Evolutionary conservation across 257 asterid genomes (phyloP).

Genomic region (Nicotiana noctiflora): DNA sequence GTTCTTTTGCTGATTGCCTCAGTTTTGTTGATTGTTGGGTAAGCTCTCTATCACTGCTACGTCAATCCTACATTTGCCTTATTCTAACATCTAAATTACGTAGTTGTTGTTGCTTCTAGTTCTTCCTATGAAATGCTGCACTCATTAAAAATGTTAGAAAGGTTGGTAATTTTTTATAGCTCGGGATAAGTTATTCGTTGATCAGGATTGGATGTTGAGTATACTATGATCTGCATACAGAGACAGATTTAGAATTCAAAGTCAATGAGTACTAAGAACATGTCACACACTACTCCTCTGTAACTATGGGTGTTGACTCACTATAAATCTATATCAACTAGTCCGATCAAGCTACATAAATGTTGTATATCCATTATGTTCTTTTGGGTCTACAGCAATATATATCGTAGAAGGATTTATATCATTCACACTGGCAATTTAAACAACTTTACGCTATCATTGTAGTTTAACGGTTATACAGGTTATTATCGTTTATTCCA

Average conservation of each 20-base stretch:
- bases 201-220: not conserved
- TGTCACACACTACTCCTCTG: not conserved
- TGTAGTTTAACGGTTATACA: not conserved
- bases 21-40: slow-evolving; percentile 57
- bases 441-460: too few relatives aligned
- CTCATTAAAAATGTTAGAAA: not conserved
- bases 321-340: not conserved
- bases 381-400: too few relatives aligned
- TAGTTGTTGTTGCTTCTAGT: too few relatives aligned
- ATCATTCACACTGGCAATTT: too few relatives aligned
- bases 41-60: slow-evolving; percentile 15
- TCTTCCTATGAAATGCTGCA: not conserved
- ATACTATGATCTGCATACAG: not conserved
- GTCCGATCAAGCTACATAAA: not conserved
- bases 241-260: not conserved
- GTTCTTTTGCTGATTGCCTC: slow-evolving; percentile 40
- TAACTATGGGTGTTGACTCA: not conserved
- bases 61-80: not conserved
- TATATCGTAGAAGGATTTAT: too few relatives aligned
- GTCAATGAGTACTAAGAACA: not conserved
- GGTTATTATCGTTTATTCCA: not conserved
- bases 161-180: too few relatives aligned
- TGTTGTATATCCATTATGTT: not conserved
- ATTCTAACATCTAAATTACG: too few relatives aligned
- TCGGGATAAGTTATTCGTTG: too few relatives aligned